These are phyloP conservation scores for Phytopythium vexans DNA, from an alignment of 352 stramenopile genomes.

Conservation along the genomic window DNA sequence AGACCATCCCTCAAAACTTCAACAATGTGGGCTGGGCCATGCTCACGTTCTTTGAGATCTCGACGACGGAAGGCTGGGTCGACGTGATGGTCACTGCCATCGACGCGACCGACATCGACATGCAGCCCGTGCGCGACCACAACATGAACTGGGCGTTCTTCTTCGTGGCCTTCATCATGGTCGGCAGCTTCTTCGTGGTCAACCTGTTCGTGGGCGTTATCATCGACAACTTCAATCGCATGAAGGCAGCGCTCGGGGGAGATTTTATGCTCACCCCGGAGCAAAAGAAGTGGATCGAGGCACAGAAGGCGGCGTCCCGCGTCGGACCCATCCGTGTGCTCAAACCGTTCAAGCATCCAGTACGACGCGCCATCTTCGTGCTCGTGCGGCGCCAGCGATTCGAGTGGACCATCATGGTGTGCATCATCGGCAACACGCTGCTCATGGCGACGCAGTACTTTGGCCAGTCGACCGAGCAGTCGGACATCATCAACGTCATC, in stretches of 20 bases:
- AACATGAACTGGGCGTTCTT: slow-evolving; percentile 80
- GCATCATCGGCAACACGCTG: slow-evolving; percentile 89
- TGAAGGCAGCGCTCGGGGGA: slow-evolving; percentile 75
- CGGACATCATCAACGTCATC: slow-evolving; percentile 48
- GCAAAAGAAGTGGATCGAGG: slow-evolving; percentile 90
- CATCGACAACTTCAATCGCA: slow-evolving; percentile 93
- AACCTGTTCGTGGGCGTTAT: slow-evolving; percentile 94
- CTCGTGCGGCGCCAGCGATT: slow-evolving; percentile 69
- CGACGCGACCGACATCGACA: slow-evolving; percentile 86
- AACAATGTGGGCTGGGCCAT: slow-evolving; percentile 83
- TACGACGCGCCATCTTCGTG: slow-evolving; percentile 63
- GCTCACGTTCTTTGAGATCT: slow-evolving; percentile 92
- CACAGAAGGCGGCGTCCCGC: slow-evolving; percentile 60
- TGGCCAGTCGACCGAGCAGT: slow-evolving; percentile 62
- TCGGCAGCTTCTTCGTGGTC: slow-evolving; percentile 92
- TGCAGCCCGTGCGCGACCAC: slow-evolving; percentile 89
- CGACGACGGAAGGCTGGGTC: slow-evolving; percentile 90
- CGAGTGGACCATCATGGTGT: slow-evolving; percentile 86
- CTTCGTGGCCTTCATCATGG: slow-evolving; percentile 90
- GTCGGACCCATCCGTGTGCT: slow-evolving; percentile 59
- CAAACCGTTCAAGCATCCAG: slow-evolving; percentile 41
- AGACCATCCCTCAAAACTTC: slow-evolving; percentile 71
- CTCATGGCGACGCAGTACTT: slow-evolving; percentile 88
- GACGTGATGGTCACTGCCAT: slow-evolving; percentile 91
- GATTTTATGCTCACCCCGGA: slow-evolving; percentile 86